Percentiles rank a stretch among this genome's conserved stretches.
These are phyloP conservation scores for Pseudogymnoascus sp. DNA, from an alignment of 2,329 filamentous ascomycete species.

Conservation along the genomic window DNA sequence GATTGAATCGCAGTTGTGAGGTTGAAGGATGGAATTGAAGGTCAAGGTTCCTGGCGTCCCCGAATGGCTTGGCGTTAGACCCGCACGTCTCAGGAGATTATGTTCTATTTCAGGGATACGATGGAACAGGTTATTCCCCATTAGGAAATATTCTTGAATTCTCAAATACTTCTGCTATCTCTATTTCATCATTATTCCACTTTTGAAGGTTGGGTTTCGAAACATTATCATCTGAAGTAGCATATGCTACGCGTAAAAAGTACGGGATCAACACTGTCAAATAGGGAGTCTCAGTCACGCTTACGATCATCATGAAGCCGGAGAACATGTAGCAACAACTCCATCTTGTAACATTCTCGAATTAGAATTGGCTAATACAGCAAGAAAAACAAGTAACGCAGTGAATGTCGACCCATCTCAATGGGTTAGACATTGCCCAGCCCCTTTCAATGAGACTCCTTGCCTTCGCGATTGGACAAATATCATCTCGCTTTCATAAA, in stretches of 20 bases:
- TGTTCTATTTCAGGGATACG: constrained; percentile 9
- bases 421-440: constrained; percentile 24
- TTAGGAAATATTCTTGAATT: not conserved
- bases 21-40: constrained; percentile 7
- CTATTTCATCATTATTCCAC: not conserved
- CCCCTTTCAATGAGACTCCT: constrained; percentile 25
- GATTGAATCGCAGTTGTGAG: constrained; percentile 3
- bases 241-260: not conserved
- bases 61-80: constrained; percentile 2
- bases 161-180: not conserved
- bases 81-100: constrained; percentile 7
- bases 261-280: too few species aligned
- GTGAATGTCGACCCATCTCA: constrained; percentile 25
- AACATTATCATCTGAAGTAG: not conserved
- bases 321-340: constrained; percentile 2
- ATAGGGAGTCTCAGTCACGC: not conserved
- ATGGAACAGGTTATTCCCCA: constrained; percentile 1
- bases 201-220: not conserved
- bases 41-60: constrained; percentile 7
- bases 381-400: constrained; percentile 27
- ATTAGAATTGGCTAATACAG: constrained; percentile 31
- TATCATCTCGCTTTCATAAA: constrained; percentile 25
- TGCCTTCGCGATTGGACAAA: constrained; percentile 27
- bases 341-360: constrained; percentile 9
- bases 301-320: not conserved